Conservation (phyloP, 2,329 filamentous ascomycete genomes). For the Mycosphaerella sp. region DNA sequence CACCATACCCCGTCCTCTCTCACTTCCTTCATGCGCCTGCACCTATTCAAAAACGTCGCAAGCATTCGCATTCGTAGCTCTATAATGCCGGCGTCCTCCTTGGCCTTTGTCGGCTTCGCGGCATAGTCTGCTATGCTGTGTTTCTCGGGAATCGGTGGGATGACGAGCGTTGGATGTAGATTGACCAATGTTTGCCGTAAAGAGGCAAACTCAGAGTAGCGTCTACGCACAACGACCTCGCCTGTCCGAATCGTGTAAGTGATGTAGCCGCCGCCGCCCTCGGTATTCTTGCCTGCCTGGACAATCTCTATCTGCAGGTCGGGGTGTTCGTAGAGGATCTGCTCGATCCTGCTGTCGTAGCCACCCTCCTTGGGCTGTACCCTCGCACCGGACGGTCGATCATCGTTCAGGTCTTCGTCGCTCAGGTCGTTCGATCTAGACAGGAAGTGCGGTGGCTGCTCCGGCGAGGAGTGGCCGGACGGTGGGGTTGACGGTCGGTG, state of each 20-base stretch:
- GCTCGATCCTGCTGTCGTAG: conserved; percentile 93
- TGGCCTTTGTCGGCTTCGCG: conserved; percentile 94
- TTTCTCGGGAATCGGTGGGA: conserved; percentile 97
- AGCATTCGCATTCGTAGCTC: conserved; percentile 96
- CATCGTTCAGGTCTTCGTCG: conserved; percentile 54
- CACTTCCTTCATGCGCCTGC: conserved; percentile 85
- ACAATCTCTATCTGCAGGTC: conserved; percentile 86
- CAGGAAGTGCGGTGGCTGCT: conserved; percentile 56
- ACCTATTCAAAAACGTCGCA: conserved; percentile 89
- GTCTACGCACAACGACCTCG: conserved; percentile 85
- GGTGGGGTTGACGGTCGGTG: conserved; percentile 58
- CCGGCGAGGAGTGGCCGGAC: conserved; percentile 65
- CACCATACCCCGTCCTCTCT: conserved; percentile 93
- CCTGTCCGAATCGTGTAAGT: conserved; percentile 96
- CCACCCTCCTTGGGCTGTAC: conserved; percentile 66
- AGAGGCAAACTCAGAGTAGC: conserved; percentile 95
- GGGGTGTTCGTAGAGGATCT: conserved; percentile 93
- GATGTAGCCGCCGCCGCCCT: conserved; percentile 88
- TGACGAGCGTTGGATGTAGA: conserved; percentile 88
- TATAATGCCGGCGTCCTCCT: conserved; percentile 95
- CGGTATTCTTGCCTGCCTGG: conserved; percentile 89
- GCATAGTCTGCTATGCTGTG: conserved; percentile 99
- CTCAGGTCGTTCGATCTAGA: conserved; percentile 50
- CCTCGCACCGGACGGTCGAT: conserved; percentile 41
- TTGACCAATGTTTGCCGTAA: conserved; percentile 81